Evolutionary conservation across 352 stramenopile genomes (phyloP).

Genomic region (Thalassiosira mediterranea): DNA sequence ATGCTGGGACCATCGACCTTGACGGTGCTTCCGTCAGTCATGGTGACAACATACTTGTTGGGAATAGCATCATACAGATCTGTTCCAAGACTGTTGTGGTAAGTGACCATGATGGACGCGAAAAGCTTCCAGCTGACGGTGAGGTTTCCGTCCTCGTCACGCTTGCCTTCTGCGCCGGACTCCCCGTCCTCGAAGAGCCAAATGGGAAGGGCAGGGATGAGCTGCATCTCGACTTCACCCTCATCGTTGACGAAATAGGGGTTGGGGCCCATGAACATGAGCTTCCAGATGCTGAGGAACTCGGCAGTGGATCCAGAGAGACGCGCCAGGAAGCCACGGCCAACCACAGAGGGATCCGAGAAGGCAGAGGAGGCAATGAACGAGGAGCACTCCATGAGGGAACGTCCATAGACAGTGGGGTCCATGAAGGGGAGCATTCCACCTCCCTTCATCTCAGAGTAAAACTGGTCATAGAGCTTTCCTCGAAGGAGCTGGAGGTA

Average conservation of each 20-base stretch:
- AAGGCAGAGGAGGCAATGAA: constrained; percentile 86
- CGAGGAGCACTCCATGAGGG: constrained; percentile 82
- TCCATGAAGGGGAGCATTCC: constrained; percentile 85
- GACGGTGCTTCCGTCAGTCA: constrained; percentile 57
- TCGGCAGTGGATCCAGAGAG: constrained; percentile 84
- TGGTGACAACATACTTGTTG: constrained; percentile 69
- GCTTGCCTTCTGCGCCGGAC: constrained; percentile 40
- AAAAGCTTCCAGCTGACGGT: constrained; percentile 85
- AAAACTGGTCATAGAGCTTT: constrained; percentile 78
- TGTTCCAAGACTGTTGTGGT: constrained; percentile 78
- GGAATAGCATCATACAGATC: constrained; percentile 67
- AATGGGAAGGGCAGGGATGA: constrained; percentile 77
- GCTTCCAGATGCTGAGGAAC: constrained; percentile 85
- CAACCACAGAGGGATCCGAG: constrained; percentile 72
- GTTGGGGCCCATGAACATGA: constrained; percentile 81
- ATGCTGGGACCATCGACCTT: constrained; percentile 58
- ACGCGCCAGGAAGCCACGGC: constrained; percentile 78
- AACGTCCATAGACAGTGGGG: constrained; percentile 75
- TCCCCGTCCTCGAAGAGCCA: constrained; percentile 82
- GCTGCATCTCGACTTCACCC: constrained; percentile 70
- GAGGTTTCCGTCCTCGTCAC: constrained; percentile 70
- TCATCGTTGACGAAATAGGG: constrained; percentile 69
- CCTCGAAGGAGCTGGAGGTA: constrained; percentile 80
- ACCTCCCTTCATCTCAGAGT: constrained; percentile 73
- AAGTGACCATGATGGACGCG: constrained; percentile 79